A percentile compares a stretch with the other conserved stretches of the same genome.
Conservation (phyloP, 129 eudicot species). For the Deinandra increscens region DNA sequence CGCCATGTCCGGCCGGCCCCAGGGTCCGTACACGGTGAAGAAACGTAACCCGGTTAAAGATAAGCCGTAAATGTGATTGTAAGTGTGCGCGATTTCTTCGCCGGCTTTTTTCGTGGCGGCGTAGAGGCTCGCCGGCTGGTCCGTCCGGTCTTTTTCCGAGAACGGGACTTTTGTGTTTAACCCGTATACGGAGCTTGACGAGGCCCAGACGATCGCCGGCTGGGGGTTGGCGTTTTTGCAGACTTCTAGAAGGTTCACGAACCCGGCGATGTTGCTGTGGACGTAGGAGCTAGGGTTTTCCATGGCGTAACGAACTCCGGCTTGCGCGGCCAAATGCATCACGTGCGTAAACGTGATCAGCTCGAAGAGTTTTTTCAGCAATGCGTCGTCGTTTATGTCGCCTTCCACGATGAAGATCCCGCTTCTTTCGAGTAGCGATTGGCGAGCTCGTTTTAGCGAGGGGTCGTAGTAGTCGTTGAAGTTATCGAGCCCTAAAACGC, state of each 20-base stretch:
- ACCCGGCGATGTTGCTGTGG: conserved; percentile 74
- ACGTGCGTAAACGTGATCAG: conserved; percentile 63
- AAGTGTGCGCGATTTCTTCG: conserved; percentile 83
- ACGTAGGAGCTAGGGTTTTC: conserved; percentile 71
- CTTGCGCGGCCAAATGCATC: conserved; percentile 90
- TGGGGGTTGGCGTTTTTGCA: conserved; percentile 73
- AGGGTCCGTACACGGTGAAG: conserved; percentile 92
- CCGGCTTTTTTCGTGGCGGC: conserved; percentile 90
- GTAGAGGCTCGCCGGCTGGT: conserved; percentile 80
- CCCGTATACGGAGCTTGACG: conserved; percentile 81
- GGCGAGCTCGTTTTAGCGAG: conserved; percentile 62
- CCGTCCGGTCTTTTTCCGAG: conserved; percentile 77
- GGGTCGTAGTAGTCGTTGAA: conserved; percentile 81
- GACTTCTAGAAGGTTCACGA: conserved; percentile 70
- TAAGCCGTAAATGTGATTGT: conserved; percentile 75
- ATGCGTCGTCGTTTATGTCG: conserved; percentile 59
- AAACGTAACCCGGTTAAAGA: conserved; percentile 74
- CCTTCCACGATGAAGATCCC: conserved; percentile 81
- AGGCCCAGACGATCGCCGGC: conserved; percentile 89
- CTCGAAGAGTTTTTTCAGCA: conserved; percentile 58
- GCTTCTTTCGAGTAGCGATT: conserved; percentile 47
- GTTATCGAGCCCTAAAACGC: conserved; percentile 72
- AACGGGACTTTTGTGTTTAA: conserved; percentile 76
- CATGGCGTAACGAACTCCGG: conserved; percentile 88
- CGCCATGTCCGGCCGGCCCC: conserved; percentile 96